Conservation (phyloP, 805 yeast genomes). For the Clavispora santaluciae region DNA sequence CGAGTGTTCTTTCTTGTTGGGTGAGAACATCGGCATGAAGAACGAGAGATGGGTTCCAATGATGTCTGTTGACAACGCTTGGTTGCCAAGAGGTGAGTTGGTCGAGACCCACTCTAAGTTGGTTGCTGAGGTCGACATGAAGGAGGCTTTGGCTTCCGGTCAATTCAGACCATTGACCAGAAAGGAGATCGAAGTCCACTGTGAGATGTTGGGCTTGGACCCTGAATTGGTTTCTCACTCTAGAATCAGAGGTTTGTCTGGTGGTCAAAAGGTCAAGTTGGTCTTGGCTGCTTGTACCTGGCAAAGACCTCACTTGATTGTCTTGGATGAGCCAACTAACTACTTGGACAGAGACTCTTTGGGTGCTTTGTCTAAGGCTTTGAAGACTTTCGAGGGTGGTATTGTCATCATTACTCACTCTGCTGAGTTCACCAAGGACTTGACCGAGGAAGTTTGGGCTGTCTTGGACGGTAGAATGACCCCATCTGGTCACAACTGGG, state of each 20-base stretch:
- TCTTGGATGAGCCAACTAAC: conserved; percentile 99
- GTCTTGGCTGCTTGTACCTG: conserved; percentile 99
- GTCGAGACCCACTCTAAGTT: conserved; percentile 95
- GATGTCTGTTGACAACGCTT: conserved; percentile 99
- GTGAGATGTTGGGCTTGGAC: conserved; percentile 97
- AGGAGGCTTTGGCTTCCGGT: conserved; percentile 99
- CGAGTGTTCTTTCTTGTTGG: conserved; percentile 95
- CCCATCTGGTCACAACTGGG: conserved; percentile 99
- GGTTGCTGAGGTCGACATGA: conserved; percentile 99
- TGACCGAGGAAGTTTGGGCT: conserved; percentile 99
- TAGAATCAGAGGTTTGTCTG: conserved; percentile 99
- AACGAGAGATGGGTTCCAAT: conserved; percentile 99
- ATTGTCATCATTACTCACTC: conserved; percentile 99
- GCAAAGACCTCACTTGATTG: conserved; percentile 99
- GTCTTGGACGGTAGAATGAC: conserved; percentile 97
- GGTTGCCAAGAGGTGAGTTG: conserved; percentile 98
- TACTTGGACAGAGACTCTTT: conserved; percentile 98
- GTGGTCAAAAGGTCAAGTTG: conserved; percentile 99
- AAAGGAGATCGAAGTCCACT: conserved; percentile 99
- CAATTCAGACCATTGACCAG: conserved; percentile 99
- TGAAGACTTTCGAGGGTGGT: conserved; percentile 99
- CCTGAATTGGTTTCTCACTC: conserved; percentile 99
- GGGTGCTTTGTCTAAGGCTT: conserved; percentile 98
- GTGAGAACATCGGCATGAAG: conserved; percentile 99
- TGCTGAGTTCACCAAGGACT: conserved; percentile 98